A percentile compares a stretch with the other conserved stretches of the same genome.
phyloP scores from a whole-genome alignment of 345 rosid genomes.

The Gossypioides kirkii region DNA sequence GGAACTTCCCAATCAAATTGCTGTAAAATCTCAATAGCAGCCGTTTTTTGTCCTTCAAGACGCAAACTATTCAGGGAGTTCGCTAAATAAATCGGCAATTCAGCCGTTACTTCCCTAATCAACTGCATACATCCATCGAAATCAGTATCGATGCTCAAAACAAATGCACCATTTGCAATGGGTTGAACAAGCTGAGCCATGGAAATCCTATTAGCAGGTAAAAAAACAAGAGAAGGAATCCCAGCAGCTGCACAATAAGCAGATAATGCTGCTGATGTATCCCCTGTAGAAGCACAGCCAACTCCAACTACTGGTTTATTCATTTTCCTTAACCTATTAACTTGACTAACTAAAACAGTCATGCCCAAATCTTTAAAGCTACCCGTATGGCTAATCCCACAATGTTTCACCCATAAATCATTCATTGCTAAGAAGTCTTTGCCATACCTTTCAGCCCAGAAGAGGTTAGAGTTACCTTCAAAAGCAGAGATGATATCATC shows the following conservation, averaged over 20 bases:
- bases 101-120: slow-evolving; percentile 72
- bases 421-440: slow-evolving; percentile 67
- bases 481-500: slow-evolving; percentile 88
- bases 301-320: slow-evolving; percentile 71
- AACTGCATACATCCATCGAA: slow-evolving; percentile 90
- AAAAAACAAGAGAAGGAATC: slow-evolving; percentile 83
- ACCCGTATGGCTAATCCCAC: slow-evolving; percentile 88
- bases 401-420: slow-evolving; percentile 91
- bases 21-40: slow-evolving; percentile 85
- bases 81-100: slow-evolving; percentile 75
- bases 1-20: slow-evolving; percentile 95
- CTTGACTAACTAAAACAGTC: slow-evolving; percentile 92
- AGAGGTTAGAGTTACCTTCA: slow-evolving; percentile 80
- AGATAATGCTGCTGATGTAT: slow-evolving; percentile 79
- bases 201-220: slow-evolving; percentile 80
- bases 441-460: slow-evolving; percentile 89
- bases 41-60: slow-evolving; percentile 88
- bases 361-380: slow-evolving; percentile 91
- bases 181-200: slow-evolving; percentile 92
- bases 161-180: slow-evolving; percentile 86
- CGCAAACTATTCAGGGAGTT: slow-evolving; percentile 82
- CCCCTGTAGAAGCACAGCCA: slow-evolving; percentile 91
- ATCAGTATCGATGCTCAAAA: slow-evolving; percentile 81
- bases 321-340: slow-evolving; percentile 66
- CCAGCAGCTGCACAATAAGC: slow-evolving; percentile 90